Percentiles rank a stretch among this genome's conserved stretches.
Conservation (phyloP, 441 rosid species). For the Cnidoscolus chayamansa region DNA sequence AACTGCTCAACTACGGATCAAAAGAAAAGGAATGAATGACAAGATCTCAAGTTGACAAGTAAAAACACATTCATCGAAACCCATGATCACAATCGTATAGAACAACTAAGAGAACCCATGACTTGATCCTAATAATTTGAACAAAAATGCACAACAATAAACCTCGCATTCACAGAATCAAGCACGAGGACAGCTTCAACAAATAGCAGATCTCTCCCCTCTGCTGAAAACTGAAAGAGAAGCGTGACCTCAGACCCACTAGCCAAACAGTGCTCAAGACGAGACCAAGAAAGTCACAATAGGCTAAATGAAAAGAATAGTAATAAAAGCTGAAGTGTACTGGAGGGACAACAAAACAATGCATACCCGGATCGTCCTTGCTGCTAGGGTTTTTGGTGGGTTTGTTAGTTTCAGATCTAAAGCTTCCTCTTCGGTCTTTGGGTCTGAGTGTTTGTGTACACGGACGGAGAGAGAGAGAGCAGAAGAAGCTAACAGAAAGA, state of each 20-base stretch:
- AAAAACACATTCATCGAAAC: conserved; percentile 1
- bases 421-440: conserved; percentile 19
- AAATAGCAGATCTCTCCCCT: conserved; percentile 28
- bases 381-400: conserved; percentile 21
- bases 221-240: not conserved
- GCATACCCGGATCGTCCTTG: conserved; percentile 37
- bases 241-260: conserved; percentile 6
- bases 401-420: conserved; percentile 45
- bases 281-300: conserved; percentile 22
- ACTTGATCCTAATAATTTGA: not conserved
- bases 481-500: conserved; percentile 16
- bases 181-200: conserved; percentile 18
- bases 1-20: conserved; percentile 1
- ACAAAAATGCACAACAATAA: conserved; percentile 16
- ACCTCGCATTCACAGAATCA: conserved; percentile 19
- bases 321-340: not conserved
- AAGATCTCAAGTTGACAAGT: conserved; percentile 25
- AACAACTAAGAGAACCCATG: not conserved
- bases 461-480: conserved; percentile 19
- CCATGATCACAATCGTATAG: not conserved
- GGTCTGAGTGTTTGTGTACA: conserved; percentile 17
- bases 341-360: conserved; percentile 6
- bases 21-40: not conserved
- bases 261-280: conserved; percentile 16
- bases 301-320: not conserved